Conservation (phyloP, 176 grass and related monocot species). For the Luzula sylvatica region DNA sequence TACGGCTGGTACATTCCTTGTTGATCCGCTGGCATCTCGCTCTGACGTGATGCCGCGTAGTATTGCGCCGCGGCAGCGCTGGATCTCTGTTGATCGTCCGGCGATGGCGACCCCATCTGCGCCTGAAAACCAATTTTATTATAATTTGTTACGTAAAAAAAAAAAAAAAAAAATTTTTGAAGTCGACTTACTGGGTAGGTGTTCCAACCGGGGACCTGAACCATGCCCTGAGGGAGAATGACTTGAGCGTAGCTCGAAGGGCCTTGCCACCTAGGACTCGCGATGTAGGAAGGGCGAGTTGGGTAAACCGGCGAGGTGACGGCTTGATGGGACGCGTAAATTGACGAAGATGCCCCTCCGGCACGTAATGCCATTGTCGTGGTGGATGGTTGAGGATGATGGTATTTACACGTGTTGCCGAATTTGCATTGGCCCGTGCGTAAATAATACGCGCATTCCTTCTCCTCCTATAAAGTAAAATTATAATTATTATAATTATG, state of each 20-base stretch:
- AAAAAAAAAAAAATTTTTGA: too few species aligned
- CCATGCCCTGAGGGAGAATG: slow-evolving; percentile 74
- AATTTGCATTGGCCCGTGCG: slow-evolving; percentile 88
- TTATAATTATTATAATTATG: background rate
- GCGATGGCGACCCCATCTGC: slow-evolving; percentile 58
- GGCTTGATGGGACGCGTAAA: slow-evolving; percentile 58
- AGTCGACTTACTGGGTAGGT: slow-evolving; percentile 79
- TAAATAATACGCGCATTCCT: slow-evolving; percentile 81
- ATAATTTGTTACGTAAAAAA: background rate
- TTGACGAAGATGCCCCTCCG: slow-evolving; percentile 22
- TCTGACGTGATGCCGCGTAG: slow-evolving; percentile 41
- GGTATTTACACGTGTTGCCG: slow-evolving; percentile 73
- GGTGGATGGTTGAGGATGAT: slow-evolving; percentile 80
- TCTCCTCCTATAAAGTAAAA: slow-evolving; percentile 57
- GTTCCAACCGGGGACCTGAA: slow-evolving; percentile 79
- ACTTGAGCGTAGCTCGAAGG: slow-evolving; percentile 83
- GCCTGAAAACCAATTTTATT: slow-evolving; percentile 27
- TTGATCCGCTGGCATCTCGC: slow-evolving; percentile 41
- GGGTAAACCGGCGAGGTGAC: slow-evolving; percentile 55
- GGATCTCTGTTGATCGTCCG: slow-evolving; percentile 47
- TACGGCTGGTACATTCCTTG: slow-evolving; percentile 61
- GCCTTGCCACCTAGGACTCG: slow-evolving; percentile 77
- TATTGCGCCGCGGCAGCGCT: slow-evolving; percentile 31
- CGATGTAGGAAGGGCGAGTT: slow-evolving; percentile 58
- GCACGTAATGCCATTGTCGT: slow-evolving; percentile 37